phyloP scores from a whole-genome alignment of 2,329 filamentous ascomycete genomes.

The Ceratocystis alfenasii region DNA sequence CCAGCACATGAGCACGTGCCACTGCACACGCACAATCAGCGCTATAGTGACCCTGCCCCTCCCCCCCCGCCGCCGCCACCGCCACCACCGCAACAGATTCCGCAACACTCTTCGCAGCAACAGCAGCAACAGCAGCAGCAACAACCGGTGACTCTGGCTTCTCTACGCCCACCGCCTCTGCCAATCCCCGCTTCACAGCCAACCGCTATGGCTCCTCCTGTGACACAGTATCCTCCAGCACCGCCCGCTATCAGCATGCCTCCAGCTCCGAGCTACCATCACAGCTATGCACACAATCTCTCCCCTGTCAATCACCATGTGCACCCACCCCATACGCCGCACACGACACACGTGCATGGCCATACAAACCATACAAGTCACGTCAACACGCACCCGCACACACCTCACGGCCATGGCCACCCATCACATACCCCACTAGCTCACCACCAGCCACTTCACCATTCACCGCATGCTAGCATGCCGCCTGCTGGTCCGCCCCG shows the following conservation, averaged over 20 bases:
- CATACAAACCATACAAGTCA: conserved; percentile 3
- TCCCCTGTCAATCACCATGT: conserved; percentile 14
- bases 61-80: conserved; percentile 12
- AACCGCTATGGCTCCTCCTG: conserved; percentile 21
- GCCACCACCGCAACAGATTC: conserved; percentile 18
- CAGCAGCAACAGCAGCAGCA: conserved; percentile 5
- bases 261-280: conserved; percentile 26
- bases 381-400: conserved; percentile 12
- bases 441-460: conserved; percentile 14
- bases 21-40: conserved; percentile 10
- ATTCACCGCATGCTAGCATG: conserved; percentile 15
- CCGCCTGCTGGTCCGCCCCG: neutral
- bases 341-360: no score
- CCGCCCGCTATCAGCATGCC: conserved; percentile 31
- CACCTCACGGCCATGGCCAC: neutral
- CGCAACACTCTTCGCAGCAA: conserved; percentile 12
- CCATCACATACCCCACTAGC: conserved; percentile 4
- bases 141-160: conserved; percentile 23
- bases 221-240: conserved; percentile 22
- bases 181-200: conserved; percentile 17
- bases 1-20: conserved; percentile 9
- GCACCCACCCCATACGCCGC: conserved; percentile 17
- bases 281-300: conserved; percentile 7
- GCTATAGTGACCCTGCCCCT: conserved; percentile 15
- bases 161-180: conserved; percentile 21